phyloP scores from a whole-genome alignment of 768 basidiomycete genomes.

The Asterophora lycoperdoides region DNA sequence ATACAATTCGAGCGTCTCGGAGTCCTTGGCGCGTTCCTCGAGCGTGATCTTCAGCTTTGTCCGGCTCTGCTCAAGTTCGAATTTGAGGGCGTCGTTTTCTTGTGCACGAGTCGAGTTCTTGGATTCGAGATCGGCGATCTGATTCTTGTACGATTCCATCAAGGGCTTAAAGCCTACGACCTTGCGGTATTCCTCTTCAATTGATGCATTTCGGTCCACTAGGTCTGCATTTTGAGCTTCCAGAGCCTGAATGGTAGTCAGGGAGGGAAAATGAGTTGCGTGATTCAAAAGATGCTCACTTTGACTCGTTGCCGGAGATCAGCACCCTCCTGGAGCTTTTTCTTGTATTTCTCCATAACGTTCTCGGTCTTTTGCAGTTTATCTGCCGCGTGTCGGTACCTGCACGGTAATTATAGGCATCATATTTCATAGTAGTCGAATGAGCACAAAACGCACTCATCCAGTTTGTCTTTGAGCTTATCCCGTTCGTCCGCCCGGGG shows the following conservation, averaged over 20 bases:
- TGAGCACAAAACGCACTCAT: constrained; percentile 61
- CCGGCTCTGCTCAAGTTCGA: constrained; percentile 72
- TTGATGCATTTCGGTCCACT: constrained; percentile 82
- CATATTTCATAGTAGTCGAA: too few species aligned
- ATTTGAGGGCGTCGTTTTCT: constrained; percentile 67
- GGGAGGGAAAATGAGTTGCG: neutral
- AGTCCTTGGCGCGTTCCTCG: constrained; percentile 73
- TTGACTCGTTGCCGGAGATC: constrained; percentile 85
- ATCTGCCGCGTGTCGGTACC: constrained; percentile 90
- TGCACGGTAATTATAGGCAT: constrained; percentile 23
- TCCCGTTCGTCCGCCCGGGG: constrained; percentile 70
- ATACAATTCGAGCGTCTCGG: constrained; percentile 82
- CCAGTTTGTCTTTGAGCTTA: constrained; percentile 87
- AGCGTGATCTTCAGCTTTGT: constrained; percentile 63
- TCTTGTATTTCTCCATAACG: constrained; percentile 98
- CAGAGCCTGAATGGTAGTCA: constrained; percentile 49
- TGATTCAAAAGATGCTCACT: constrained; percentile 33
- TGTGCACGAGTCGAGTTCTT: constrained; percentile 62
- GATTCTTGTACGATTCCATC: constrained; percentile 88
- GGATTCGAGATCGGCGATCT: constrained; percentile 76
- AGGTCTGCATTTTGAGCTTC: constrained; percentile 93
- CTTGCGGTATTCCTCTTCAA: constrained; percentile 92
- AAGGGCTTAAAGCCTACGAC: constrained; percentile 82
- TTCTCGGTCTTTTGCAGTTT: constrained; percentile 92
- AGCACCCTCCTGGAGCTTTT: constrained; percentile 93